Evolutionary conservation across 108 stramenopile species (phyloP).

Genomic region (Parietichytrium sp.): DNA sequence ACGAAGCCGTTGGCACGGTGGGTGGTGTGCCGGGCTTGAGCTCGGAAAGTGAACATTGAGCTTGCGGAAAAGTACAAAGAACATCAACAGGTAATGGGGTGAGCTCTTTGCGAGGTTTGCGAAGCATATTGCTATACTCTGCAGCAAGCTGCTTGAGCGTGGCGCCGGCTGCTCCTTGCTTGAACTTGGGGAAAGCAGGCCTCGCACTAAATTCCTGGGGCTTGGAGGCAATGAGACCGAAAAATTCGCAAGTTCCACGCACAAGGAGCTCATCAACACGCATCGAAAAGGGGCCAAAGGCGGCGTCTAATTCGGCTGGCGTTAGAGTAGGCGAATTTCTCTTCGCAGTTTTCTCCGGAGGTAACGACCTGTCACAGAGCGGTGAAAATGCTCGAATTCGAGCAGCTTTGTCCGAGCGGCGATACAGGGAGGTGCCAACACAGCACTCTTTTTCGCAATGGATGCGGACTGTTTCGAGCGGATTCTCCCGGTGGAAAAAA

Average conservation of each 20-base stretch:
- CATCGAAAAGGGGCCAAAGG: neutral
- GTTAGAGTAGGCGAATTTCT: neutral
- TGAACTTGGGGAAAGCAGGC: neutral
- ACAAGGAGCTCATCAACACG: neutral
- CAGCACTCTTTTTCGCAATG: conserved; percentile 38
- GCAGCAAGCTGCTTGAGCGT: conserved; percentile 12
- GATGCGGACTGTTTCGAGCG: neutral
- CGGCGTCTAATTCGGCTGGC: neutral
- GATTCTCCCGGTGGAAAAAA: neutral
- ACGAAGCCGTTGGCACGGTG: neutral
- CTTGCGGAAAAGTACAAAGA: neutral
- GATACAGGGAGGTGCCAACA: conserved; percentile 14
- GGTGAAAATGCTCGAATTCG: too few relatives aligned
- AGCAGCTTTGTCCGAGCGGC: conserved; percentile 23
- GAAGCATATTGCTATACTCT: neutral
- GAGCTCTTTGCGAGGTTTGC: neutral
- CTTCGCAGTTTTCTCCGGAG: too few relatives aligned
- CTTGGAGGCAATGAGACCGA: neutral
- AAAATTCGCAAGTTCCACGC: neutral
- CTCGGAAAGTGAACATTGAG: neutral
- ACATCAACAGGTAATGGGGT: neutral
- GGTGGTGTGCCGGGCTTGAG: neutral
- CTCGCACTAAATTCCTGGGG: neutral
- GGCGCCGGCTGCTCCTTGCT: neutral
- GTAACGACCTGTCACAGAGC: too few relatives aligned